Base-by-base conservation (phyloP, 208 protist genomes). In the Naegleria fowleri region DNA sequence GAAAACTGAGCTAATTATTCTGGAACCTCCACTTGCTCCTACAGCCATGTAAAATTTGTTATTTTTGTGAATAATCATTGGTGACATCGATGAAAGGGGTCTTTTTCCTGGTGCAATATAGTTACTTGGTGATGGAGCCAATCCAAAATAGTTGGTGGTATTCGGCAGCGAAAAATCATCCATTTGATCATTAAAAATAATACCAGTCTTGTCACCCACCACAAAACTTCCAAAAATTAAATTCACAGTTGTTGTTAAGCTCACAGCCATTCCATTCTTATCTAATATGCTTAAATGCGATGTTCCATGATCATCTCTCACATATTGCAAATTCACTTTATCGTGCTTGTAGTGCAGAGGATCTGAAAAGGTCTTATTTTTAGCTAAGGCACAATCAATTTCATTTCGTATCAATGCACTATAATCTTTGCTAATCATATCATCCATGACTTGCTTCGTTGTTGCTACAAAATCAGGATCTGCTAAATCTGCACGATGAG, bases 171-270 rank as follows among this genome's bases (percentile, higher is more conserved):
- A 39, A 86, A 95, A 95, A 76, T 95, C 94, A 79, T 95, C 94
- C 94, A 95, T 95, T 83, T 95, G 84, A 90, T 95, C 92, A 91
- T 95, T 95, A 11, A 95, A 90, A 5, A 95, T 16, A 22, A 95
- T 88, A 33, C 94, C 94, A 38, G 90, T 93, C 7, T n/a, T 43
- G 29, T 88, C 25, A 19, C 90, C 92, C 0, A 93, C 29, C 15
- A 95, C 43, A 83, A 91, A 92, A 41, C 91, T 58, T 39, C 94
- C 94, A 55, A 95, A 95, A 7, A 52, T 38, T 36, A 92, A 84
- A 88, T 95, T 95, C 51, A 95, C 92, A 4, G 94, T 94, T 41
- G 88, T 92, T 33, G 94, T 95, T 5, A 94, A 19, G 1, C 90
- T 33, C 16, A 95, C 93, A 36, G 93, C 86, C 25, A 92, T 93